Percentiles rank a stretch among this genome's conserved stretches.
These are phyloP conservation scores for Borealophlyctis nickersoniae DNA, from an alignment of 192 early-diverging fungal species.

Conservation along the genomic window DNA sequence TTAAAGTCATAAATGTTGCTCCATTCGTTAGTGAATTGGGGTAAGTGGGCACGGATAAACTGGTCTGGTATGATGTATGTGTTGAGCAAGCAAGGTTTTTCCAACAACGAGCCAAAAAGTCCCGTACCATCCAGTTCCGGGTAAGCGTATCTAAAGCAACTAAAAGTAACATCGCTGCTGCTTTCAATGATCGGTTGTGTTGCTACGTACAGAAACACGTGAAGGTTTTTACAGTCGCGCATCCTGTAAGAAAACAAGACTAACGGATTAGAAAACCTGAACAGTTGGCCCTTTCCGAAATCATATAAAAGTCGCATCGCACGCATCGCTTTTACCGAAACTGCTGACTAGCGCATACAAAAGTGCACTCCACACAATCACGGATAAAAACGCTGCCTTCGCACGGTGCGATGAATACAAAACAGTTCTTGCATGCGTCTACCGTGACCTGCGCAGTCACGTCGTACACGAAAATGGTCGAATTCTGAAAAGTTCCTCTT, in stretches of 20 bases:
- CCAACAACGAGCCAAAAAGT: neutral
- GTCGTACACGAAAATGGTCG: conserved; percentile 17
- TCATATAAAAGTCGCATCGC: too few species aligned
- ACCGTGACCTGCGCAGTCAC: conserved; percentile 26
- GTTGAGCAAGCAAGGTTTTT: neutral
- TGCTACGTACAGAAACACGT: conserved; percentile 22
- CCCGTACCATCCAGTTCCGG: conserved; percentile 17
- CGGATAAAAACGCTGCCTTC: conserved; percentile 35
- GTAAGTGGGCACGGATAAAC: conserved; percentile 16
- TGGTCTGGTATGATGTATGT: conserved; percentile 15
- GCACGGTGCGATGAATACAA: conserved; percentile 36
- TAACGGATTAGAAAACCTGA: too few species aligned
- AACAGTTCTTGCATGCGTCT: conserved; percentile 17
- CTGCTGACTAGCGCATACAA: conserved; percentile 31
- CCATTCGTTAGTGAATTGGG: conserved; percentile 28
- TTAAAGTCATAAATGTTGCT: conserved; percentile 35
- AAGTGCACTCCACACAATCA: conserved; percentile 25
- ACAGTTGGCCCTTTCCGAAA: too few species aligned
- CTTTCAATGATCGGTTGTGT: conserved; percentile 37
- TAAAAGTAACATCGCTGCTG: conserved; percentile 16
- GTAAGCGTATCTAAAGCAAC: conserved; percentile 33
- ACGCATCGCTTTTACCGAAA: too few species aligned
- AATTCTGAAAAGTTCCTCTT: conserved; percentile 5
- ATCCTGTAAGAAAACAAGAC: conserved; percentile 15
- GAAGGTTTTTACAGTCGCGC: conserved; percentile 16